Evolutionary conservation across 2,329 filamentous ascomycete species (phyloP), one percentile per base, ranked within the genome.

Genomic region (Ophiostoma pallidulum): DNA sequence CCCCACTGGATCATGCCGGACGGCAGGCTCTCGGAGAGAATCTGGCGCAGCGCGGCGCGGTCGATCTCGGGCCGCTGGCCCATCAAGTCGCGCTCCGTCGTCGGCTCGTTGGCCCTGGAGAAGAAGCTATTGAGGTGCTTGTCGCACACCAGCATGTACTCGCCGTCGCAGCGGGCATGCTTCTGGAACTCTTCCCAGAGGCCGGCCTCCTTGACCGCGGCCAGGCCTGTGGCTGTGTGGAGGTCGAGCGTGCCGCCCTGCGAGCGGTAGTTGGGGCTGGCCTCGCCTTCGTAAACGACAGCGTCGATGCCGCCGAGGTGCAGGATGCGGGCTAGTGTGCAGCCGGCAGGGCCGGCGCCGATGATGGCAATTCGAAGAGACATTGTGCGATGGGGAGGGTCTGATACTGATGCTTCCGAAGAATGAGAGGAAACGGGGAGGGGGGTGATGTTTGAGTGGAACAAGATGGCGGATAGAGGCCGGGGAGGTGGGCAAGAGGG

Each of bases 211-310:
- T 67, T 67, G 41, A 80, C 57, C 0, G 75, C 75, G 4, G 64
- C 61, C 28, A 78, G 67, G 0, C 76, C 75, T 1, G 70, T 71
- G 3, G 62, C 53, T 0, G 67, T 68, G 52, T 80, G 75, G 8
- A 80, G 60, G 54, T 79, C 75, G 3, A 80, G 66, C 4, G 64
- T 71, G 8, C 75, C 75, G 28, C 75, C 75, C 56, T 77, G 71
- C 6, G 60, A 65, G 36, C 71, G 65, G 46, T 67, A 67, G 50
- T 69, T 54, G n/a, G 66, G 64, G 4, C 65, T 64, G 8, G 60
- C 46, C 24, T 75, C 71, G 39, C 65, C 62, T 59, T 78, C 71
- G 54, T 71, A 80, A 22, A 80, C 60, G 7, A 66, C 71, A 50
- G 68, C 67, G 4, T 70, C 58, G 41, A 75, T 63, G 41, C 62